Evolutionary conservation across 345 rosid genomes (phyloP), one percentile per base, ranked within the genome.

Genomic region (Salix viminalis): DNA sequence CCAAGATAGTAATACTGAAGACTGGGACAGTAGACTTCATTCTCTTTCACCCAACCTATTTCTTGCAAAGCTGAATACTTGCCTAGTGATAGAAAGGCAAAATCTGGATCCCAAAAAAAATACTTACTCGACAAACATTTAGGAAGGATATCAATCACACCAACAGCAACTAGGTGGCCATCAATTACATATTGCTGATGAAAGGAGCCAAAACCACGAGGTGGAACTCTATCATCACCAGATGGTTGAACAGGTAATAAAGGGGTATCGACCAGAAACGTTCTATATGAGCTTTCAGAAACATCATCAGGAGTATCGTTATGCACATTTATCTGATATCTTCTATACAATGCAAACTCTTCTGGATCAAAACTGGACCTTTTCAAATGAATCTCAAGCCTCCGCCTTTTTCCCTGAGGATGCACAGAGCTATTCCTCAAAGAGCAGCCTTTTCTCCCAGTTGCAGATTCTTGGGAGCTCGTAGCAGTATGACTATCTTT

Each of bases 21-120:
- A 82, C 87, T 83, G 18, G 92, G 85, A 82, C 97, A 90, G 70
- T 73, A 84, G 65, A 72, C 80, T 85, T 89, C 89, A 85, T 86
- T 91, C 80, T 87, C 90, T 76, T 83, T 91, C 42, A 94, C 92
- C 94, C 97, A 96, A 75, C 70, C 79, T 68, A 96, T 91, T 78
- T 96, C 99, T 80, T 86, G 97, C 82, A 93, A 75, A 12, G 99
- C 99, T 56, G 97, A 86, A 85, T 92, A 96, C 79, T 96, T 96
- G 37, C 98, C 99, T 5, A 88, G 84, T 0, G 99, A 94, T 60
- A 96, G 76, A 82, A 85, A 91, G 41, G 98, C 95, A 77, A 86
- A 89, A 75, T 94, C 99, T 54, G 99, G 99, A 82, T 96, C 99
- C 99, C 99, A 96, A 82, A 96, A 93, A 56, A 96, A 73, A 84